Evolutionary conservation across 495 filamentous ascomycete species (phyloP).

Genomic region (Darksidea phi): DNA sequence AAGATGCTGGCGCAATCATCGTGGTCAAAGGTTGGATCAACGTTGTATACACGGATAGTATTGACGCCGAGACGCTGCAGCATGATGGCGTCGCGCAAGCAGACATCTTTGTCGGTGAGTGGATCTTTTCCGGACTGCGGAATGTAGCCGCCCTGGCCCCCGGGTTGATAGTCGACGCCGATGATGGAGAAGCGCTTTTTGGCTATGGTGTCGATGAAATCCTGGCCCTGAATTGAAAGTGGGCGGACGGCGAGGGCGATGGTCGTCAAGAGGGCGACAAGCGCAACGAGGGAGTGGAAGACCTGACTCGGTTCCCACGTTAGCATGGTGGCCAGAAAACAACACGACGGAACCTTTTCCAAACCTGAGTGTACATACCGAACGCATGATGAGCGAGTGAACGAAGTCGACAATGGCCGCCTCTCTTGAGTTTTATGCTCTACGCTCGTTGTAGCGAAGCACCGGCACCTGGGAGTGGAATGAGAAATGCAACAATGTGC

Average conservation of each 20-base stretch:
- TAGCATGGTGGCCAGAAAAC: no score
- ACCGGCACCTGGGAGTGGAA: no score
- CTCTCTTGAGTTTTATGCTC: no score
- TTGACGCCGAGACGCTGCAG: slow-evolving; percentile 87
- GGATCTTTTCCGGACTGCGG: slow-evolving; percentile 62
- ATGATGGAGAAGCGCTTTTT: slow-evolving; percentile 83
- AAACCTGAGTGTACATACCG: slow-evolving; percentile 15
- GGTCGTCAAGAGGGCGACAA: slow-evolving; percentile 42
- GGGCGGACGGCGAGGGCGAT: slow-evolving; percentile 67
- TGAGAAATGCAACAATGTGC: no score
- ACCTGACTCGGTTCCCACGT: slow-evolving; percentile 6
- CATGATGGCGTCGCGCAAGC: slow-evolving; percentile 86
- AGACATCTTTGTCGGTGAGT: slow-evolving; percentile 69
- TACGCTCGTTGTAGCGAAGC: no score
- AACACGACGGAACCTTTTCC: no score
- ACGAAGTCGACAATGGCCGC: not conserved
- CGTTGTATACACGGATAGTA: slow-evolving; percentile 91
- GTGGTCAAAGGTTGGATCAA: slow-evolving; percentile 80
- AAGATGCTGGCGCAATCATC: slow-evolving; percentile 88
- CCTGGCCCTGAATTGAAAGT: slow-evolving; percentile 68
- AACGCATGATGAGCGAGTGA: slow-evolving; percentile 12
- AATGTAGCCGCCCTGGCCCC: slow-evolving; percentile 78
- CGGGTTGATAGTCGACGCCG: slow-evolving; percentile 86
- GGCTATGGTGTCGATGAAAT: slow-evolving; percentile 80
- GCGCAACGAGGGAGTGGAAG: slow-evolving; percentile 6